Conservation (phyloP, 2,329 filamentous ascomycete genomes). For the Stylonectria norvegica region DNA sequence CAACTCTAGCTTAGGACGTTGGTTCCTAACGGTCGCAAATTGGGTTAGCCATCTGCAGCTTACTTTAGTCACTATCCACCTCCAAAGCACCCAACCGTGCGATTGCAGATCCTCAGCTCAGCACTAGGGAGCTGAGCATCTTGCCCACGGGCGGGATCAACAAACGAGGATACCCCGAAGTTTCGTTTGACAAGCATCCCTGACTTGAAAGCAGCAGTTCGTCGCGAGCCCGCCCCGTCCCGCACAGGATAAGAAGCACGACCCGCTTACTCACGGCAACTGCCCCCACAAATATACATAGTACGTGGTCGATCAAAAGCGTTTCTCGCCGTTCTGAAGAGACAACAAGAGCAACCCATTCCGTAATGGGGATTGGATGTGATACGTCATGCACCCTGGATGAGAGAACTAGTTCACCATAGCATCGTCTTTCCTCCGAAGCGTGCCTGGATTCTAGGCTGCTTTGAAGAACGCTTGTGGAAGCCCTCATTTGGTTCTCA, state of each 20-base stretch:
- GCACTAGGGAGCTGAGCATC: too few relatives aligned
- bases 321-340: constrained; percentile 13
- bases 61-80: too few relatives aligned
- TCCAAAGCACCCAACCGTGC: too few relatives aligned
- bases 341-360: constrained; percentile 21
- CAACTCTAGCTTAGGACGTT: too few relatives aligned
- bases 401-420: constrained; percentile 8
- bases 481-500: background rate
- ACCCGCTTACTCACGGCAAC: constrained; percentile 6
- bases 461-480: too few relatives aligned
- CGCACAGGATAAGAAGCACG: constrained; percentile 11
- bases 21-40: too few relatives aligned
- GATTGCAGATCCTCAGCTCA: too few relatives aligned
- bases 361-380: background rate
- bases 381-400: constrained; percentile 14
- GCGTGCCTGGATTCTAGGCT: background rate
- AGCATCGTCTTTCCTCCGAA: too few relatives aligned
- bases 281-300: constrained; percentile 5
- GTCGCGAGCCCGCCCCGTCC: constrained; percentile 14
- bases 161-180: too few relatives aligned
- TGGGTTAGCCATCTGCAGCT: too few relatives aligned
- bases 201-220: constrained; percentile 7
- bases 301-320: constrained; percentile 4
- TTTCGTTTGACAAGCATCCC: too few relatives aligned
- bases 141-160: too few relatives aligned